Conservation (phyloP, 75 land plant genomes). For the Cupressus sempervirens region DNA sequence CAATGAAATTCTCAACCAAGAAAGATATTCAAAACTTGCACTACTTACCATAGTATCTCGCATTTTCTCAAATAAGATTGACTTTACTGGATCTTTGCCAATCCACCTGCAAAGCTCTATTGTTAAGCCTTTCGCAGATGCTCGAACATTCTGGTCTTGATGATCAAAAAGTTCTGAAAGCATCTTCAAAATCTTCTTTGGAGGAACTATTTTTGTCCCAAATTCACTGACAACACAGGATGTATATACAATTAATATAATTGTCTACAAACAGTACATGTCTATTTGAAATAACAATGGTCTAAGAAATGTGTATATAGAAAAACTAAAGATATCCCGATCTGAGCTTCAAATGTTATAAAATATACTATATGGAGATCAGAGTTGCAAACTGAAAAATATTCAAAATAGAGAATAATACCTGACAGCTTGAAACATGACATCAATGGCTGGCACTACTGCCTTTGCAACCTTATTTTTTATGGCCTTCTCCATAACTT, state of each 20-base stretch:
- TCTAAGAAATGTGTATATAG: background rate
- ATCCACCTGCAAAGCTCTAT: conserved; percentile 57
- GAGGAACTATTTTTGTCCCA: conserved; percentile 52
- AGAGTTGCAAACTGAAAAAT: background rate
- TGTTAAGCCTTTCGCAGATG: conserved; percentile 48
- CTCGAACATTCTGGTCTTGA: conserved; percentile 55
- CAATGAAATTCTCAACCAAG: background rate
- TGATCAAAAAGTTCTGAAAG: conserved; percentile 55
- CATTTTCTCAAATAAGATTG: conserved; percentile 51
- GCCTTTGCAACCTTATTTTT: conserved; percentile 56
- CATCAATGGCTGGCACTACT: conserved; percentile 55
- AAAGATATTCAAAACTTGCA: background rate
- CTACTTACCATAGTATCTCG: conserved; percentile 45
- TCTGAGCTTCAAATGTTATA: background rate
- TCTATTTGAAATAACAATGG: background rate
- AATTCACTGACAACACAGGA: conserved; percentile 29
- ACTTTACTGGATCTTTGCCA: conserved; percentile 50
- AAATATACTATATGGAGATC: background rate
- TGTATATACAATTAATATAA: background rate
- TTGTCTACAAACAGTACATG: background rate
- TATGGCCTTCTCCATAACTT: conserved; percentile 50
- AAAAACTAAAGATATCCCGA: background rate
- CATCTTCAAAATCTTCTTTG: conserved; percentile 50
- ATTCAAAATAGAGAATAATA: background rate
- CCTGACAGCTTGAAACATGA: conserved; percentile 58